Evolutionary conservation across 2,329 filamentous ascomycete genomes (phyloP).

Genomic region (Stagonosporopsis vannaccii): DNA sequence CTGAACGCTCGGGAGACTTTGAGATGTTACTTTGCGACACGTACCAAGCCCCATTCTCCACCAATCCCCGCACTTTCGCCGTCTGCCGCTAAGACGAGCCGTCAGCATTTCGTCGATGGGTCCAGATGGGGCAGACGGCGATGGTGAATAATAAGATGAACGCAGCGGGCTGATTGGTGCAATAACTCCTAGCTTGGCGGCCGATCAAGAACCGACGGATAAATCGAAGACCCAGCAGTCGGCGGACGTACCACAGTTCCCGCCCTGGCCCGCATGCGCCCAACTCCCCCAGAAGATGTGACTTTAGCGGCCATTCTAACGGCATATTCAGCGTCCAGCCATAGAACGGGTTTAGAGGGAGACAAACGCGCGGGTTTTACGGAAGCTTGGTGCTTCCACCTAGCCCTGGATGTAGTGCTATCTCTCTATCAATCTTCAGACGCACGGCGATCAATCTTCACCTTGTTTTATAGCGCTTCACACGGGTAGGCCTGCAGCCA

Average conservation of each 20-base stretch:
- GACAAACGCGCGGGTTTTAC: slow-evolving; percentile 42
- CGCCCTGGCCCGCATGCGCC: slow-evolving; percentile 34
- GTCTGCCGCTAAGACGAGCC: slow-evolving; percentile 20
- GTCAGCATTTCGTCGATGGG: slow-evolving; percentile 38
- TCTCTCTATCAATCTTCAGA: slow-evolving; percentile 45
- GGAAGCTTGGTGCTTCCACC: slow-evolving; percentile 42
- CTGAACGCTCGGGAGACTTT: slow-evolving; percentile 12
- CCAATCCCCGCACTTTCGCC: slow-evolving; percentile 35
- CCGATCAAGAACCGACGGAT: slow-evolving; percentile 35
- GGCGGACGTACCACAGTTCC: slow-evolving; percentile 28
- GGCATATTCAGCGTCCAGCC: slow-evolving; percentile 51
- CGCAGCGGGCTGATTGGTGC: slow-evolving; percentile 35
- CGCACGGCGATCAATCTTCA: slow-evolving; percentile 41
- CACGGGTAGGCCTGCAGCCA: slow-evolving; percentile 30
- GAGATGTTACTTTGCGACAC: slow-evolving; percentile 11
- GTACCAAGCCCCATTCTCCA: slow-evolving; percentile 34
- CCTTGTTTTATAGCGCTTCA: slow-evolving; percentile 39
- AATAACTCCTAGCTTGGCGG: slow-evolving; percentile 32
- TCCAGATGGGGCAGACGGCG: slow-evolving; percentile 30
- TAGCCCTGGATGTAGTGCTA: slow-evolving; percentile 41
- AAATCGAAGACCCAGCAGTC: slow-evolving; percentile 38
- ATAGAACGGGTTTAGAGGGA: slow-evolving; percentile 43
- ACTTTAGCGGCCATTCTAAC: slow-evolving; percentile 36
- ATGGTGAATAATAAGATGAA: slow-evolving; percentile 19
- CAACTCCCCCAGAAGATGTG: slow-evolving; percentile 36